Evolutionary conservation across 2,329 filamentous ascomycete species (phyloP), one percentile per base, ranked within the genome.

Genomic region (Bipolaris oryzae): DNA sequence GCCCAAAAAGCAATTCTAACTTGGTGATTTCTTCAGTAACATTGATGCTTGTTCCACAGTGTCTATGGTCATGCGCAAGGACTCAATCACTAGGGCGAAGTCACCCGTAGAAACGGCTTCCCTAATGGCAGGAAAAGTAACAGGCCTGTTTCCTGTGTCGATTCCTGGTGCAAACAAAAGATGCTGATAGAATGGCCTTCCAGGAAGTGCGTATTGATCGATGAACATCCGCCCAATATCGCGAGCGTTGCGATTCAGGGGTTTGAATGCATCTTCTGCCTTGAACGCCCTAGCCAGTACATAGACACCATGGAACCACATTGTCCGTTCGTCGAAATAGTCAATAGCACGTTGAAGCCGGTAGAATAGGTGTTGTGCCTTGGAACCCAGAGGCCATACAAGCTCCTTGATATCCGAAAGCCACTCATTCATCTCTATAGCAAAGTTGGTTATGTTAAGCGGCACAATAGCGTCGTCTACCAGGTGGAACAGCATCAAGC

Each of bases 111-210:
- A 66, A n/a, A 75, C 64, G 9, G 65, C 67, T 58, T 75, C 74
- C 1, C 70, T 74, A 28, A 76, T 66, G 15, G 67, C 72, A 7
- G 72, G 71, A 50, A 68, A 74, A 3, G 72, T 74, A 15, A 74
- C 72, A 1, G 73, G 67, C 23, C 68, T 71, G 63, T 75, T 75
- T 0, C 72, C 73, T 1, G 71, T 74, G 51, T 75, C 74, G n/a
- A 79, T 53, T 0, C 79, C 79, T 5, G 80, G 80, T 5, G 79
- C 78, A 58, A 78, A 80, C 18, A 80, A 71, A 15, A 80, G 70
- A 62, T 81, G 74, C 55, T 78, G 76, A 63, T 76, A 81, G 54
- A 78, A 81, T 55, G 77, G 73, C 18, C 79, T 67, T 6, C 71
- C 73, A 0, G 77, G 76, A 37, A 81, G 61, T 11, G 79, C 79